A percentile compares a stretch with the other conserved stretches of the same genome.
Conservation (phyloP, 371 early-diverging fungal genomes). For the Apophysomyces sp. region DNA sequence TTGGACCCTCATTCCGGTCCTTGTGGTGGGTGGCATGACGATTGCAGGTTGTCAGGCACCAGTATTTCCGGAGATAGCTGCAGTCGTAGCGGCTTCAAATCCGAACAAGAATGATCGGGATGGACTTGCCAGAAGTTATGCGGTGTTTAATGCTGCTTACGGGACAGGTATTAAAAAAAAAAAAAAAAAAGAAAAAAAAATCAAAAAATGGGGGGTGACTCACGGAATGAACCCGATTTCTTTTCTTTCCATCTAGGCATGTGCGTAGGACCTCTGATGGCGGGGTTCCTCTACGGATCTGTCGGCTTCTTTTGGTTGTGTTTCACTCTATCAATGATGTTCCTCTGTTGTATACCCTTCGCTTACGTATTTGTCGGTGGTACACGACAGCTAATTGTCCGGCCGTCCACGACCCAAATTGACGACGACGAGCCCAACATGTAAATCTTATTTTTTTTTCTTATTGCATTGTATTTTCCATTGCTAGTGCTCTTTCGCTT, state of each 20-base stretch:
- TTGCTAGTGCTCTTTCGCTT: too few relatives aligned
- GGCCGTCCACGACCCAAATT: background rate
- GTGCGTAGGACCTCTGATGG: slow-evolving; percentile 22
- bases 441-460: background rate
- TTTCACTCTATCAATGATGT: slow-evolving; percentile 18
- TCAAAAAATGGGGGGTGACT: background rate
- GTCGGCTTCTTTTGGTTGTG: slow-evolving; percentile 31
- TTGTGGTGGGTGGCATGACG: slow-evolving; percentile 30
- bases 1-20: slow-evolving; percentile 32
- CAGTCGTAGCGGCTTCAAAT: slow-evolving; percentile 34
- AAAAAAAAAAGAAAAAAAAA: background rate
- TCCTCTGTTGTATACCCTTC: slow-evolving; percentile 34
- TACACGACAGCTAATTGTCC: slow-evolving; percentile 1
- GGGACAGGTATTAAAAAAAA: slow-evolving; percentile 26
- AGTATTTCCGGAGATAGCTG: slow-evolving; percentile 43
- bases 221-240: background rate
- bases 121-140: slow-evolving; percentile 42
- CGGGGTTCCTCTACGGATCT: slow-evolving; percentile 19
- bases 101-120: slow-evolving; percentile 17
- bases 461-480: background rate
- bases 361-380: slow-evolving; percentile 36
- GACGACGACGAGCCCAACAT: background rate
- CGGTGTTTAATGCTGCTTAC: slow-evolving; percentile 45
- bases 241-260: slow-evolving; percentile 14
- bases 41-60: slow-evolving; percentile 47